A percentile compares a stretch with the other conserved stretches of the same genome.
phyloP scores from a whole-genome alignment of 371 early-diverging fungal species.

The Rhizopus sp. region DNA sequence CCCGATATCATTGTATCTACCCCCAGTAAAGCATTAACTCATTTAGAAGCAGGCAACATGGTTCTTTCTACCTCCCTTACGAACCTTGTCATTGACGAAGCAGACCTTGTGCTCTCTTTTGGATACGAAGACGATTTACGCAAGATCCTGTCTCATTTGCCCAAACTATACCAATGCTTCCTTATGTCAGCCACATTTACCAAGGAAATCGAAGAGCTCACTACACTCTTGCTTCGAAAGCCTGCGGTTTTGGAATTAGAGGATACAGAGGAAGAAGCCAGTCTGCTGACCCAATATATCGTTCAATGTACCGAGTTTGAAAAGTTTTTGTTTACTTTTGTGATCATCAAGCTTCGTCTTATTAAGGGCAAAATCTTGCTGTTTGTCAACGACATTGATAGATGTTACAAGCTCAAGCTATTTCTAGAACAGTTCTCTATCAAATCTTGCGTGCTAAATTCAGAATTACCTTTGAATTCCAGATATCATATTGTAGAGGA shows the following conservation, averaged over 20 bases:
- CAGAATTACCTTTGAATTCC: slow-evolving; percentile 92
- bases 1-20: slow-evolving; percentile 89
- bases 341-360: slow-evolving; percentile 86
- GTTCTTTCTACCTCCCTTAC: slow-evolving; percentile 65
- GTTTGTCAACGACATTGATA: slow-evolving; percentile 93
- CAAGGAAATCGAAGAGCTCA: slow-evolving; percentile 80
- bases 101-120: slow-evolving; percentile 90
- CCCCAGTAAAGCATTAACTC: slow-evolving; percentile 76
- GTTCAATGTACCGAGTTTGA: slow-evolving; percentile 79
- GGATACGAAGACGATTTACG: slow-evolving; percentile 89
- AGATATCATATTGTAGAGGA: slow-evolving; percentile 94
- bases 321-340: slow-evolving; percentile 88
- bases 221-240: slow-evolving; percentile 80
- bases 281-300: slow-evolving; percentile 75
- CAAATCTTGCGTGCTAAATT: slow-evolving; percentile 87
- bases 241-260: slow-evolving; percentile 84
- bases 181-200: slow-evolving; percentile 91
- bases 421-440: slow-evolving; percentile 97
- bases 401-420: slow-evolving; percentile 89
- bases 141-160: slow-evolving; percentile 69
- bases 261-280: slow-evolving; percentile 69
- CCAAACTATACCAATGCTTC: slow-evolving; percentile 85
- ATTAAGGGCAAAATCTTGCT: slow-evolving; percentile 90
- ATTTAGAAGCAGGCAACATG: slow-evolving; percentile 67
- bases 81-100: slow-evolving; percentile 93